These are phyloP conservation scores for Pseudopithomyces chartarum DNA, from an alignment of 2,329 filamentous ascomycete species.

Conservation along the genomic window DNA sequence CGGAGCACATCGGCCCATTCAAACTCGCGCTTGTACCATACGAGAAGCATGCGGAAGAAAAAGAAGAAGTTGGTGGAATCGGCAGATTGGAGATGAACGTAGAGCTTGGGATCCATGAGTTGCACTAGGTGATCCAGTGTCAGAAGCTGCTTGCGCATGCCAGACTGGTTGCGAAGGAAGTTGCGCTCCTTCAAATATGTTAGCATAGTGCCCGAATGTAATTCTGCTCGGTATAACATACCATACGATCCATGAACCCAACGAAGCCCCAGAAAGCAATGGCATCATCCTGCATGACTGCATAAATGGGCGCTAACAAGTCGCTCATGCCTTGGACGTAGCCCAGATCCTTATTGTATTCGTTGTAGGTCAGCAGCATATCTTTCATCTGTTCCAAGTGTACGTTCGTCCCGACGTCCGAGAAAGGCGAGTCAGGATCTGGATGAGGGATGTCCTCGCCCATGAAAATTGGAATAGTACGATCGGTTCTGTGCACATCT, in stretches of 20 bases:
- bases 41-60: conserved; percentile 98
- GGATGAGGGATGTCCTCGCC: conserved; percentile 97
- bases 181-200: conserved; percentile 71
- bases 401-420: conserved; percentile 90
- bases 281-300: conserved; percentile 95
- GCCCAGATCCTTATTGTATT: conserved; percentile 92
- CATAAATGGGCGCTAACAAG: conserved; percentile 92
- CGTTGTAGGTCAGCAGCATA: conserved; percentile 97
- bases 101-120: conserved; percentile 94
- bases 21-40: conserved; percentile 99
- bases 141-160: conserved; percentile 90
- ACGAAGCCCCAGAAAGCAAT: conserved; percentile 97
- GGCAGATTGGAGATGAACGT: conserved; percentile 83
- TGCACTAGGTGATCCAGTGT: conserved; percentile 94
- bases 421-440: conserved; percentile 93
- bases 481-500: conserved; percentile 96
- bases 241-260: conserved; percentile 95
- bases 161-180: conserved; percentile 92
- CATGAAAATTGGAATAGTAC: conserved; percentile 90
- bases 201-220: conserved; percentile 4
- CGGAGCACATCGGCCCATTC: conserved; percentile 83
- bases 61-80: conserved; percentile 99
- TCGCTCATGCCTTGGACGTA: conserved; percentile 99
- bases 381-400: conserved; percentile 99
- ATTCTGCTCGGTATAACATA: conserved; percentile 27